Base-by-base conservation (phyloP, 78 protist genomes). In the Dictyostelium brefeldianum region DNA sequence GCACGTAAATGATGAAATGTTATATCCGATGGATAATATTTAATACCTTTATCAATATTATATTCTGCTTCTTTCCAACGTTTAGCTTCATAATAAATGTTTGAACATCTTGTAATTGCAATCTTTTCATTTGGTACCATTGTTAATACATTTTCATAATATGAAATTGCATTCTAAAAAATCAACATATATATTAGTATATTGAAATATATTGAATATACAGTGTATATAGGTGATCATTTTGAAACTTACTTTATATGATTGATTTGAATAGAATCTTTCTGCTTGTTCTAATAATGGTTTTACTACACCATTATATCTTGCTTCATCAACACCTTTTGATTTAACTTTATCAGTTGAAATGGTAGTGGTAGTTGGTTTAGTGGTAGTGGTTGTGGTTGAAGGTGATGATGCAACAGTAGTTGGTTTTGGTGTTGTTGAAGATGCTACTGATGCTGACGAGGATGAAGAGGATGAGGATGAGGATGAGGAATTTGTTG, bases 71-170 rank as follows among this genome's bases (percentile, higher is more conserved):
- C n/a, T 29, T 78, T 73, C 53, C 57, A 82, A 48, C 70, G 78
- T 15, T 79, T 65, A 10, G 95, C 95, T 53, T 90, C 62, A 29
- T 25, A 53, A 29, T 90, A 90, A 36, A 90, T 90, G n/a, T 43
- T 15, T 36, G 93, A 18, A 15, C 67, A 50, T 56, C 47, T 74
- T 17, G 47, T 25, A 43, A 87, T 51, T 64, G 93, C 51, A 2
- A 27, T 64, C 14, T 77, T 64, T 54, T 87, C 93, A 57, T 59
- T 31, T 54, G 83, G 85, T 48, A 75, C 20, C 51, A 87, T n/a
- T 48, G 53, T 25, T 25, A 87, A 65, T 14, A 77, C 53, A 27
- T 65, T 56, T 20, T 87, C 78, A 64, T 67, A 69, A 25, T 48
- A 47, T 20, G 25, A 41, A 10, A 65, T 53, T 41, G 50, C 62